Evolutionary conservation across 1,284 basidiomycete genomes (phyloP), one percentile per base, ranked within the genome.

Genomic region (Malassezia caprae): DNA sequence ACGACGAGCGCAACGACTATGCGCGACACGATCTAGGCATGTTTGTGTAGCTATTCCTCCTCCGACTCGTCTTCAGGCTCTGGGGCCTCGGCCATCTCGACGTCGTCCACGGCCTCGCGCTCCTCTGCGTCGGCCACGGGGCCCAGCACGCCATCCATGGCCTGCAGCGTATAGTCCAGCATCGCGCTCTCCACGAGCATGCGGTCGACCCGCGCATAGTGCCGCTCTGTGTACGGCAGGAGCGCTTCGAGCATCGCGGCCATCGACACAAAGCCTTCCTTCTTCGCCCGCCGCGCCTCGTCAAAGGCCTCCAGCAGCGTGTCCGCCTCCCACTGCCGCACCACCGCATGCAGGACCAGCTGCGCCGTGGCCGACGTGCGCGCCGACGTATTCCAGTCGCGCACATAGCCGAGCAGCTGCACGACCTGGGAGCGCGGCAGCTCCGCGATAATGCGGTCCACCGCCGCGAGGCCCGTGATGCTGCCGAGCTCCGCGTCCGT

Each of bases 321-420:
- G 28, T 86, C 83, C 1, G 84, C 82, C 0, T 83, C 78, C 39
- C 84, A 82, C 54, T 86, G 76, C 65, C 87, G 86, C 55, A 96
- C 77, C 48, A 96, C 78, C 3, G 89, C 84, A 69, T 88, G 83
- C 49, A 99, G 77, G 26, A 96, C 80, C 15, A 79, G 79, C 76
- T 99, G 93, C 1, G 94, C 93, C 37, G 94, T 80, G n/a, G 78
- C 77, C 57, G 86, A 84, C 21, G 88, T 90, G 68, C 84, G 85
- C 6, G 87, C 86, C 53, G 84, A 86, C 11, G 90, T 85, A 76
- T 96, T 99, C 93, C 93, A 99, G 66, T 88, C 85, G 41, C 88
- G 81, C 31, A 90, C 80, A 75, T 89, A 91, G 39, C 81, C 80
- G 47, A 96, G 78, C 13, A 99, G 80, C 54, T 84, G 84, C 8